A percentile compares a stretch with the other conserved stretches of the same genome.
These are phyloP conservation scores for Seminavis robusta DNA, from an alignment of 108 stramenopile genomes.

Conservation along the genomic window DNA sequence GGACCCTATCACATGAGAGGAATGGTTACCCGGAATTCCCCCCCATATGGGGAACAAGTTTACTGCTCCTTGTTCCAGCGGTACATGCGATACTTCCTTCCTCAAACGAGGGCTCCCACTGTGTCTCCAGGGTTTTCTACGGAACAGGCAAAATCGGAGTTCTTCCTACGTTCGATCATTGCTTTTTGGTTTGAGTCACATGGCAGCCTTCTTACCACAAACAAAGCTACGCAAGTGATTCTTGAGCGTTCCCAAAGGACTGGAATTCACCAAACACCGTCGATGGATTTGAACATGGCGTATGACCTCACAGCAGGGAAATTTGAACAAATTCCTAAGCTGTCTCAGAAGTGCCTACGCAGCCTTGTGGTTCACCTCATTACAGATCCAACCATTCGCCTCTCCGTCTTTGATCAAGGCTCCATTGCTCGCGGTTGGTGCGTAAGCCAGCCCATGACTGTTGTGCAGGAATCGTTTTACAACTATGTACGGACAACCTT, in stretches of 20 bases:
- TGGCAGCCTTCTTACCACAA: slow-evolving; percentile 12
- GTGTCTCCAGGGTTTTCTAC: slow-evolving; percentile 11
- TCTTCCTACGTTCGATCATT: slow-evolving; percentile 69
- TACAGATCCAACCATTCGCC: slow-evolving; percentile 12
- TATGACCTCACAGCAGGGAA: slow-evolving; percentile 45
- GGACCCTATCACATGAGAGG: background rate
- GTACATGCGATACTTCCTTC: slow-evolving; percentile 56
- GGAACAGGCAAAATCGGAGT: slow-evolving; percentile 38
- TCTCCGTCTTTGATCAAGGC: background rate
- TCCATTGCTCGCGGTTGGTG: slow-evolving; percentile 27
- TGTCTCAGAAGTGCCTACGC: slow-evolving; percentile 45
- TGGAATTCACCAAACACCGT: background rate
- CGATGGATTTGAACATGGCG: slow-evolving; percentile 34
- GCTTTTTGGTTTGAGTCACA: slow-evolving; percentile 74
- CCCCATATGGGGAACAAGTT: slow-evolving; percentile 60
- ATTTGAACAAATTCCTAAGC: slow-evolving; percentile 41
- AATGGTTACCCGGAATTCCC: background rate
- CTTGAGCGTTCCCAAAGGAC: slow-evolving; percentile 14
- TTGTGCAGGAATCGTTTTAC: slow-evolving; percentile 55
- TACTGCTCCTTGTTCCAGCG: slow-evolving; percentile 55
- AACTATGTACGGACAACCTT: slow-evolving; percentile 70
- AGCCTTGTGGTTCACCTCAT: slow-evolving; percentile 34
- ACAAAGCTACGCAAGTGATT: slow-evolving; percentile 9
- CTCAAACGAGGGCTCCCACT: slow-evolving; percentile 18
- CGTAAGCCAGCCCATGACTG: slow-evolving; percentile 55